phyloP scores from a whole-genome alignment of 306 rosid genomes.

The Lathyrus tuberosus region DNA sequence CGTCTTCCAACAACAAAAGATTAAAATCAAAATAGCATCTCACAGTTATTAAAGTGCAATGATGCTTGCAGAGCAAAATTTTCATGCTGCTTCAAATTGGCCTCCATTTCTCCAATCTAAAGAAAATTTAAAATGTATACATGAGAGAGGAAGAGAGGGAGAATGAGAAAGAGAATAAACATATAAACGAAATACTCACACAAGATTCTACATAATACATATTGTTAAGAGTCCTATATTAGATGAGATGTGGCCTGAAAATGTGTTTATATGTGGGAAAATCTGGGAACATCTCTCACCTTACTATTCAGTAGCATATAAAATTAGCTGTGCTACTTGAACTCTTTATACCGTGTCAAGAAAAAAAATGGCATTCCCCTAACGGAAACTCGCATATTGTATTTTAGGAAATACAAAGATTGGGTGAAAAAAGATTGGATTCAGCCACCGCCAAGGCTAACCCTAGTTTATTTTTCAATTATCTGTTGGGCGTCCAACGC shows the following conservation, averaged over 20 bases:
- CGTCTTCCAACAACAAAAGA: constrained; percentile 16
- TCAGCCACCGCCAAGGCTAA: too few relatives aligned
- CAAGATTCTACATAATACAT: not conserved
- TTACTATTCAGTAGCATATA: too few relatives aligned
- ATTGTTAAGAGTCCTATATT: not conserved
- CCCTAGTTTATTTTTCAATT: too few relatives aligned
- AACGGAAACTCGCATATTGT: too few relatives aligned
- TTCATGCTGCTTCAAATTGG: constrained; percentile 74
- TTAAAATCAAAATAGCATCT: constrained; percentile 36
- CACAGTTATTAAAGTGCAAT: constrained; percentile 58
- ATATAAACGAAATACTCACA: constrained; percentile 22
- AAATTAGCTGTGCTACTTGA: too few relatives aligned
- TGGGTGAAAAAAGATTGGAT: too few relatives aligned
- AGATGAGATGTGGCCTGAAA: not conserved
- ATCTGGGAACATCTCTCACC: too few relatives aligned
- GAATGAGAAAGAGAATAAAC: not conserved
- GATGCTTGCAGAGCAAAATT: constrained; percentile 72
- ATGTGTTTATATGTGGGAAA: not conserved
- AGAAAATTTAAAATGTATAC: constrained; percentile 37
- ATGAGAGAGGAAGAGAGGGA: constrained; percentile 11
- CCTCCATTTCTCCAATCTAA: constrained; percentile 80
- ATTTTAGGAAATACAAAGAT: too few relatives aligned
- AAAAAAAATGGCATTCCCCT: too few relatives aligned
- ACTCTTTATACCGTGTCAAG: too few relatives aligned
- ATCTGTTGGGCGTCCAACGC: too few relatives aligned